Base-by-base conservation (phyloP, 495 filamentous ascomycete species). In the Penicillium verhagenii region DNA sequence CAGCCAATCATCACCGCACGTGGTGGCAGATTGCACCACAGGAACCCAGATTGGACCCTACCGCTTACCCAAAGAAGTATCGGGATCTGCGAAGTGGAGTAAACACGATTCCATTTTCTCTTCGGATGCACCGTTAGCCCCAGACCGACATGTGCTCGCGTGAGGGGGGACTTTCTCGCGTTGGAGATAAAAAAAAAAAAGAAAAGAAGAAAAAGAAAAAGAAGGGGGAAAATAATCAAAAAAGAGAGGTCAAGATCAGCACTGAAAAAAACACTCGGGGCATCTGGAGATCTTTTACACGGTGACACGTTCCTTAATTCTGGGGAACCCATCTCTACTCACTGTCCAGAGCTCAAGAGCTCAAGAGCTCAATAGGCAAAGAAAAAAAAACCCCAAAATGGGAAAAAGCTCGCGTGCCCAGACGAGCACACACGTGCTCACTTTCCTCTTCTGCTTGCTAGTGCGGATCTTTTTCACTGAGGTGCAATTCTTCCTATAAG, bases 1-100 rank as follows among this genome's bases (percentile, higher is more conserved):
- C 18, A 54, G 6, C 63, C 63, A 66, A 66, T 63, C 11, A 63
- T 37, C 4, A 4, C 2, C 18, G 54, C 63, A 66, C 63, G 63
- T 66, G 63, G 60, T 13, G 57, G 63, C 63, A 66, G 60, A 66
- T 63, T 56, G 11, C n/a, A n/a, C n/a, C n/a, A n/a, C n/a, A n/a
- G n/a, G n/a, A n/a, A 0, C 21, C 11, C 46, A 7, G 18, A 6
- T 3, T 33, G 25, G 9, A 24, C 0, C 20, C 26, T 13, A 50
- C 53, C 53, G 53, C 53, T 47, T 56, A 39, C 53, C 10, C 8
- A 16, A 33, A 7, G 18, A 16, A 28, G 53, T 18, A 16, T 13
- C 19, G 13, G 16, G 53, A 56, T 56, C 53, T 44, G 28, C 46
- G 29, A 19, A 38, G 38, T 42, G 46, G 31, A 16, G 44, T 21